Conservation (phyloP, 352 stramenopile genomes). For the Aphanomyces invadans region DNA sequence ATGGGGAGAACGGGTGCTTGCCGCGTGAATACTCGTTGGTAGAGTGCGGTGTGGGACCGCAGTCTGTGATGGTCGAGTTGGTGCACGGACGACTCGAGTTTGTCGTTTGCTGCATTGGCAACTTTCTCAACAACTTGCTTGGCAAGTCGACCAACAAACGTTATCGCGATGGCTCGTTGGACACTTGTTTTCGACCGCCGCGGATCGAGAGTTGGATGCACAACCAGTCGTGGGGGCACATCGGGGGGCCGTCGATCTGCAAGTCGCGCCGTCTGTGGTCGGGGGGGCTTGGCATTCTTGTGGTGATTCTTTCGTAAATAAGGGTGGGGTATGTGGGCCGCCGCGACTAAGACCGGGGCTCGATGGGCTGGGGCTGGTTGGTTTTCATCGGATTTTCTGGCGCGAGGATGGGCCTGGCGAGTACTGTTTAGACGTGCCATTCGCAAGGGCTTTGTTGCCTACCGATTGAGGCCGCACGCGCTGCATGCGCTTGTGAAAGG, state of each 20-base stretch:
- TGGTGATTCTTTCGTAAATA: neutral
- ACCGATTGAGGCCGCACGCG: constrained; percentile 17
- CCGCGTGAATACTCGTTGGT: neutral
- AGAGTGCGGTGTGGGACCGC: neutral
- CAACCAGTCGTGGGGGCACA: neutral
- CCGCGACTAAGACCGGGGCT: no score
- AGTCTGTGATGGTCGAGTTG: neutral
- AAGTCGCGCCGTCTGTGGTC: neutral
- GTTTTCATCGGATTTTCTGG: neutral
- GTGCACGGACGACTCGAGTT: neutral
- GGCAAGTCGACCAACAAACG: neutral
- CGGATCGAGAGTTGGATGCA: neutral
- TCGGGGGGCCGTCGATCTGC: neutral
- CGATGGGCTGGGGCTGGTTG: neutral
- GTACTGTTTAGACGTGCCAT: no score
- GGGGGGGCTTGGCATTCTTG: neutral
- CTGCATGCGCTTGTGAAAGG: constrained; percentile 14
- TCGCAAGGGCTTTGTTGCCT: no score
- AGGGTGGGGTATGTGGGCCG: neutral
- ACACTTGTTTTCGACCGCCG: neutral
- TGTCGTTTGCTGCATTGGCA: neutral
- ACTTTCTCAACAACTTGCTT: neutral
- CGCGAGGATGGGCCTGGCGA: neutral
- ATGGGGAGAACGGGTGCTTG: neutral
- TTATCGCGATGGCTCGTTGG: neutral